phyloP scores from a whole-genome alignment of 768 basidiomycete species.

The Kwoniella dejecticola region DNA sequence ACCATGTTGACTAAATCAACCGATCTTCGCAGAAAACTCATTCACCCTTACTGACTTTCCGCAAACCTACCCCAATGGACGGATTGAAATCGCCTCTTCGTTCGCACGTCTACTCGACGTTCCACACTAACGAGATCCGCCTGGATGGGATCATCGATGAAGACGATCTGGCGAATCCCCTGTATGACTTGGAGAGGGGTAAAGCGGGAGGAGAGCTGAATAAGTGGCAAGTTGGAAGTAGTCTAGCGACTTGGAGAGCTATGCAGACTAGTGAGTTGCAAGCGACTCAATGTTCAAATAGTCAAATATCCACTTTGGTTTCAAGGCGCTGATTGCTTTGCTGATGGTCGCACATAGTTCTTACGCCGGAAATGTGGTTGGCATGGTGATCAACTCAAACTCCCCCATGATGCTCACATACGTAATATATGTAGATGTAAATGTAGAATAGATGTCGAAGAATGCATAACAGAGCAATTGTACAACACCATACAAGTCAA shows the following conservation, averaged over 20 bases:
- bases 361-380: conserved; percentile 49
- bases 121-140: conserved; percentile 45
- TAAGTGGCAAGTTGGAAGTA: conserved; percentile 67
- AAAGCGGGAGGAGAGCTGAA: conserved; percentile 68
- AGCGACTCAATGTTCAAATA: too few relatives aligned
- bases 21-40: conserved; percentile 25
- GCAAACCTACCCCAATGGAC: conserved; percentile 35
- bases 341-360: conserved; percentile 26
- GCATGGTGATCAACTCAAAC: conserved; percentile 35
- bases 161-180: conserved; percentile 59
- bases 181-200: conserved; percentile 59
- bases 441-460: too few relatives aligned
- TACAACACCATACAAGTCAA: too few relatives aligned
- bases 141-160: conserved; percentile 42
- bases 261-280: conserved; percentile 65
- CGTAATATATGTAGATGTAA: too few relatives aligned
- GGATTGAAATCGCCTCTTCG: conserved; percentile 46
- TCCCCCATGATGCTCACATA: too few relatives aligned
- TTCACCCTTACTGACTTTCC: conserved; percentile 50
- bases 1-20: conserved; percentile 57
- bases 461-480: too few relatives aligned
- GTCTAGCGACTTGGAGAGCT: conserved; percentile 74
- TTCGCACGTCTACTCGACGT: conserved; percentile 45
- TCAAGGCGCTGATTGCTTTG: not conserved
- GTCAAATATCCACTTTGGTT: too few relatives aligned